Evolutionary conservation across 192 early-diverging fungal genomes (phyloP), one percentile per base, ranked within the genome.

Genomic region (Backusella luteola): DNA sequence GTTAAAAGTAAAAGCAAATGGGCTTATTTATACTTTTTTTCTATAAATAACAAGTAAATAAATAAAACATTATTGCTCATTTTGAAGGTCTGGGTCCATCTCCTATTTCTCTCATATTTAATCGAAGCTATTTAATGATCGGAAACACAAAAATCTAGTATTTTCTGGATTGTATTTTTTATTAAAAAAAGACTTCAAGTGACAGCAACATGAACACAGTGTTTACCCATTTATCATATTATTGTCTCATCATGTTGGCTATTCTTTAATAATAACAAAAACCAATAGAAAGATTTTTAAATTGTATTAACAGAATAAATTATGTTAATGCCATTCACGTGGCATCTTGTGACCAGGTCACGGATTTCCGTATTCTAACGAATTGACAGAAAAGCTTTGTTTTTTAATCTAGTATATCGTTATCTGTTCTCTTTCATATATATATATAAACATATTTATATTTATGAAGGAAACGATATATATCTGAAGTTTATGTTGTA

Each of bases 51-150:
- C 6, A 68, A 35, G 5, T 14, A 34, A 32, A 35, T 34, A 34
- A 32, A 67, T 67, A 67, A 67, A 35, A 67, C 15, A 44, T 44
- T 44, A 23, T 59, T 59, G 21, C 53, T 59, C 26, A 26, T 59
- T 59, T 59, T 59, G 53, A 59, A 59, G 23, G 53, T 59, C 53
- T 59, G 53, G 53, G 53, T 59, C 53, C 53, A 29, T 59, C 53
- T 59, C 53, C 53, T 59, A 59, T 59, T 59, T 59, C 2, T 32
- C 32, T 26, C 21, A 29, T 59, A 23, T 59, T 53, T 59, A 23
- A 23, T 26, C 53, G 23, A 59, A 26, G 53, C 53, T 59, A 21
- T 59, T 59, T 23, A 59, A 59, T 59, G 53, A 59, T 59, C 53
- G 53, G 53, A 59, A 59, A 59, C 53, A 59, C 53, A 59, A 59